phyloP scores from a whole-genome alignment of 2,329 filamentous ascomycete genomes.

The Microsporum audouinii region DNA sequence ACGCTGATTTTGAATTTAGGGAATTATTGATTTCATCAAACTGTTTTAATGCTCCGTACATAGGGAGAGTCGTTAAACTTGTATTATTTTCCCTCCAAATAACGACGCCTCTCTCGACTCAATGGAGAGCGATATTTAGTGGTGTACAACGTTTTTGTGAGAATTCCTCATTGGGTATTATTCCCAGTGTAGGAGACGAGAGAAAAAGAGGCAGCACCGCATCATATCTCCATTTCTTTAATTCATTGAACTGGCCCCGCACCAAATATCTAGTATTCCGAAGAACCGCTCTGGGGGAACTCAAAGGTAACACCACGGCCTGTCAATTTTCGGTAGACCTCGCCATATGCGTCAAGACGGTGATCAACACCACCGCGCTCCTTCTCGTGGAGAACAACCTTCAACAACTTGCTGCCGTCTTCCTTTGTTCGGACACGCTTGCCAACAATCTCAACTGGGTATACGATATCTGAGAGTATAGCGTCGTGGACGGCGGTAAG shows the following conservation, averaged over 20 bases:
- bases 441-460: slow-evolving; percentile 99
- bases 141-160: slow-evolving; percentile 2
- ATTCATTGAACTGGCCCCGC: neutral
- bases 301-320: slow-evolving; percentile 95
- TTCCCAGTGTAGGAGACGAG: slow-evolving; percentile 5
- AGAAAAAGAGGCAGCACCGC: slow-evolving; percentile 7
- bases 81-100: slow-evolving; percentile 5
- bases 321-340: slow-evolving; percentile 97
- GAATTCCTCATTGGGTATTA: neutral
- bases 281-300: slow-evolving; percentile 75
- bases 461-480: slow-evolving; percentile 96
- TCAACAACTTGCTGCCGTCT: slow-evolving; percentile 95
- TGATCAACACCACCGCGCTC: slow-evolving; percentile 99
- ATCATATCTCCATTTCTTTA: slow-evolving; percentile 2
- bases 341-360: slow-evolving; percentile 97
- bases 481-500: slow-evolving; percentile 98
- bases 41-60: neutral
- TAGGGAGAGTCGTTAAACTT: slow-evolving; percentile 1
- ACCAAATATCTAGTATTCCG: slow-evolving; percentile 60
- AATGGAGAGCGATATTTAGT: slow-evolving; percentile 4
- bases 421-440: slow-evolving; percentile 98
- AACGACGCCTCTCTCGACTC: neutral
- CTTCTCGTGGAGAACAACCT: slow-evolving; percentile 99
- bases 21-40: neutral
- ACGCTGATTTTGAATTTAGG: neutral